Base-by-base conservation (phyloP, 2,329 filamentous ascomycete species). In the Ascochyta koolunga region DNA sequence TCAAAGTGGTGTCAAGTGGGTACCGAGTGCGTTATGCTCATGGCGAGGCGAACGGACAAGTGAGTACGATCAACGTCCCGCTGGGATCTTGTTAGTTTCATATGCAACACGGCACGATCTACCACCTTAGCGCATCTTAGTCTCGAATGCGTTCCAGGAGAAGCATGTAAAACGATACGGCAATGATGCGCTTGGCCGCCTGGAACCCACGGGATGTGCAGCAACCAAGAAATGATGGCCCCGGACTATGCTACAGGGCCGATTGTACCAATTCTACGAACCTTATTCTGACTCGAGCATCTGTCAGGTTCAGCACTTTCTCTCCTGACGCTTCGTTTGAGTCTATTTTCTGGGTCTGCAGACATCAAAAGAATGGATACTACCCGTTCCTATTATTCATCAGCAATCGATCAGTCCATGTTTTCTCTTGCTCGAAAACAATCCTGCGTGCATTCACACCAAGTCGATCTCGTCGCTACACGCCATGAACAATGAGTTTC, bases 401-500 rank as follows among this genome's bases (percentile, higher is more conserved):
- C 19, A 38, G 15, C 46, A 36, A 27, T 35, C 37, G 25, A 8
- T 21, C 43, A 5, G 19, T 42, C 16, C 11, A 36, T 41, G 31
- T 29, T 40, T 49, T 43, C 37, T 35, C 35, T 42, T 35, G 33
- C 37, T 32, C 38, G 16, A 18, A 44, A 22, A 47, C 29, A 37
- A 32, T 19, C 38, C 33, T n/a, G 36, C 25, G 11, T 45, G 15
- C 4, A 45, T 18, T 27, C 21, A 40, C 45, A 45, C 40, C 45
- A 29, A 40, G 18, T 41, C 45, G 27, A 50, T 39, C 16, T 21
- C 33, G 33, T 36, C 39, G 22, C 27, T 5, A 13, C 36, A 49
- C 41, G 41, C 35, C 19, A 68, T 67, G 64, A 56, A 41, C 36
- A 15, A 56, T 31, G 66, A 68, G 38, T 68, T 55, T 27, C 46